Evolutionary conservation across 148 eudicot species (phyloP).

Genomic region (Vaccinium vitisidaea): DNA sequence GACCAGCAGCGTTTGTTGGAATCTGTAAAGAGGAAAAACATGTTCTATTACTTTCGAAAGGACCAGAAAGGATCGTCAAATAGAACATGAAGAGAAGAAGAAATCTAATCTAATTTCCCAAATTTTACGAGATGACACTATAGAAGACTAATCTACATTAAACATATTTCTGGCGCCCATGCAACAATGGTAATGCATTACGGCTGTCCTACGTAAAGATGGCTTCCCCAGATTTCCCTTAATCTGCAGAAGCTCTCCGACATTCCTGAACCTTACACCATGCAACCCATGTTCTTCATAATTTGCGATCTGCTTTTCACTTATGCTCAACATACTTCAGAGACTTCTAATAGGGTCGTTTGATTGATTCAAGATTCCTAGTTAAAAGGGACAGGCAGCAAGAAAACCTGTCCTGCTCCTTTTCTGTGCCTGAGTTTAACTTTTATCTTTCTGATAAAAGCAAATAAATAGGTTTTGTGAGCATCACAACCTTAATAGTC

Average conservation of each 20-base stretch:
- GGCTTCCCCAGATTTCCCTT: neutral
- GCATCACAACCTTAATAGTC: neutral
- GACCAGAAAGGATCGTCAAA: neutral
- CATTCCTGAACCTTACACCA: neutral
- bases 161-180: neutral
- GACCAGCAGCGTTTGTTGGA: conserved; percentile 75
- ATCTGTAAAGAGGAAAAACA: conserved; percentile 42
- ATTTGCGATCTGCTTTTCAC: neutral
- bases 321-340: neutral
- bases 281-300: neutral
- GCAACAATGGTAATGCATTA: neutral
- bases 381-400: neutral
- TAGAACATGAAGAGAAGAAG: neutral
- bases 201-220: neutral
- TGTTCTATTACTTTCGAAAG: neutral
- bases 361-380: neutral
- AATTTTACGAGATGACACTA: neutral
- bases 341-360: neutral
- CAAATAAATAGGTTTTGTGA: no score
- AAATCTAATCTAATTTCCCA: neutral
- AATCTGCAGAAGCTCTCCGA: neutral
- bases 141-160: neutral
- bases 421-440: neutral
- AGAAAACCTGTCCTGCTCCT: neutral
- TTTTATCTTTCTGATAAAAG: neutral